phyloP scores from a whole-genome alignment of 2,329 filamentous ascomycete species.

The Dactylellina sp. region DNA sequence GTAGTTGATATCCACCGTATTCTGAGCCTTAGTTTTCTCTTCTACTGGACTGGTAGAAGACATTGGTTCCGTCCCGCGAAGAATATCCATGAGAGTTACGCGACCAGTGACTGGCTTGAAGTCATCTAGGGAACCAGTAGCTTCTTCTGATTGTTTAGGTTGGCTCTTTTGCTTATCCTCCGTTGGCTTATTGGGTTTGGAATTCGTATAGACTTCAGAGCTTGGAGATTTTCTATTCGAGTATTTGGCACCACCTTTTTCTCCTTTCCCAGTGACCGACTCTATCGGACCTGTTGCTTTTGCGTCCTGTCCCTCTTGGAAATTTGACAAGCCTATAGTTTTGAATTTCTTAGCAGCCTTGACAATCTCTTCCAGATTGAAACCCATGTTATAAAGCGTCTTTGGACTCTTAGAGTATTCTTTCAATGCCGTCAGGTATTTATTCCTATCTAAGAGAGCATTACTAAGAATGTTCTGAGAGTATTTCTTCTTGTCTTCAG shows the following conservation, averaged over 20 bases:
- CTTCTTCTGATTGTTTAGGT: not conserved
- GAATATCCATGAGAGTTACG: constrained; percentile 38
- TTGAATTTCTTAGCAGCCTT: too few relatives aligned
- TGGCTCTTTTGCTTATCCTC: not conserved
- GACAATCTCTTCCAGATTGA: too few relatives aligned
- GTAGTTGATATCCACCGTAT: not conserved
- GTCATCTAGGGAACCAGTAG: not conserved
- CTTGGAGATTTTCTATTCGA: not conserved
- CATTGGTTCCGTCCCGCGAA: constrained; percentile 12
- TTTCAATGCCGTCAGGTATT: not conserved
- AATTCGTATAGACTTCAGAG: not conserved
- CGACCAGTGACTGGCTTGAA: constrained; percentile 11
- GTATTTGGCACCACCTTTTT: not conserved
- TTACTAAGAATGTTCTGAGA: not conserved
- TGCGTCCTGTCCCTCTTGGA: too few relatives aligned
- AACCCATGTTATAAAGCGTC: too few relatives aligned
- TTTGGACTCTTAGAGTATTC: not conserved
- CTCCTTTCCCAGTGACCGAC: too few relatives aligned
- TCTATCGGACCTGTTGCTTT: too few relatives aligned
- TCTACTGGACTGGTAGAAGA: not conserved
- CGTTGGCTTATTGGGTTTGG: not conserved
- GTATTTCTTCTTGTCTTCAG: not conserved
- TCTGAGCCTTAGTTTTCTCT: not conserved
- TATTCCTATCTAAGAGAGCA: not conserved
- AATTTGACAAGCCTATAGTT: too few relatives aligned